Evolutionary conservation across 352 stramenopile species (phyloP), one percentile per base, ranked within the genome.

Genomic region (Phytophthora litchii): DNA sequence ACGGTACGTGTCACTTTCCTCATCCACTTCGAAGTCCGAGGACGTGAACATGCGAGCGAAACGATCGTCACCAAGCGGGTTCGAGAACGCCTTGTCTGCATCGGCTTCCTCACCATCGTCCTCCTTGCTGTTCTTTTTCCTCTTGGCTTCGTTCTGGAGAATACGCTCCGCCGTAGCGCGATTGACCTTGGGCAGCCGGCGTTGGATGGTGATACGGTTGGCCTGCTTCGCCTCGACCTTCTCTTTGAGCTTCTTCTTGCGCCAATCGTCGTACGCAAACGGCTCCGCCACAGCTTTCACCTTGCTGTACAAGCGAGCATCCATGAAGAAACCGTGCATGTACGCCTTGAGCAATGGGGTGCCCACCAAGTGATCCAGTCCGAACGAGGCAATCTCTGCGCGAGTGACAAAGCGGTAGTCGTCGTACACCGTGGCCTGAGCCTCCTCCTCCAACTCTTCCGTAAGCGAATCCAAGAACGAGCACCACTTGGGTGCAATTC

Each of bases 291-390:
- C 97, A 35, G 95, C 91, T 66, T 97, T 91, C 25, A 99, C 89
- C 72, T 97, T 97, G 59, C 95, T 94, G 78, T 99, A 99, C 32
- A 99, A 76, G 19, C 95, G 92, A 25, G 95, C 97, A 68, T 99
- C 96, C 80, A 99, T 99, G 75, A 99, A 99, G 80, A 98, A 99
- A 42, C 98, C 98, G 80, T 99, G 98, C 97, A 99, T 99, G 83
- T 99, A 99, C 9, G 96, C 96, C 67, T 94, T 93, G 20, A 99
- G 82, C 60, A 99, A 64, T 13, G 96, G 92, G 34, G 97, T 99
- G 36, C 98, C 98, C 40, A 99, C 88, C 31, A 99, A 83, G 64
- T 99, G 96, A 50, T 95, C 88, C n/a, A 99, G 86, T 32, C 97
- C 97, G n/a, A 99, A 93, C 19, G 89, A 83, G 52, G 97, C 80